Percentiles rank a stretch among this genome's conserved stretches.
Evolutionary conservation across 345 rosid genomes (phyloP).

Genomic region (Eutrema yunnanense): DNA sequence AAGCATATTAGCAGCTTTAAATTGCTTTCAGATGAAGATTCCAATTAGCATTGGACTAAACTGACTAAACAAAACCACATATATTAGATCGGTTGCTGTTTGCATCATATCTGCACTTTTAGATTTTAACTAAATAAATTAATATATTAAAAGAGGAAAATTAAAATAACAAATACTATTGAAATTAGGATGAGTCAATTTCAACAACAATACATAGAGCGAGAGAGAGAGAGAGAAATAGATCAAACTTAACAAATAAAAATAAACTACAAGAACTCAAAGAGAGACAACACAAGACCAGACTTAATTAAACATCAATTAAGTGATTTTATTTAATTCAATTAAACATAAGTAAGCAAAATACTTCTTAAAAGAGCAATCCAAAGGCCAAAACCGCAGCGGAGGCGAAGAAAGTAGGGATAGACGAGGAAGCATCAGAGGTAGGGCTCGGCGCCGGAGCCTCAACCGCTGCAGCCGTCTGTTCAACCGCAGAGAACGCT

Average conservation of each 20-base stretch:
- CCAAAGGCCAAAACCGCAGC: slow-evolving; percentile 19
- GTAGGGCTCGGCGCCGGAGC: slow-evolving; percentile 38
- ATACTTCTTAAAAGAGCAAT: slow-evolving; percentile 21
- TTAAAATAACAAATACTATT: slow-evolving; percentile 1
- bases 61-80: background rate
- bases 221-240: background rate
- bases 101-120: background rate
- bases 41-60: background rate
- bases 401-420: slow-evolving; percentile 28
- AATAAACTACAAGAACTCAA: slow-evolving; percentile 14
- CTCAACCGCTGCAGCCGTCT: slow-evolving; percentile 20
- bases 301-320: background rate
- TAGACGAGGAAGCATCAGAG: slow-evolving; percentile 24
- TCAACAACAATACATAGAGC: slow-evolving; percentile 4
- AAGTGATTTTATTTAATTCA: slow-evolving; percentile 2
- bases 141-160: background rate
- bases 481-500: slow-evolving; percentile 22
- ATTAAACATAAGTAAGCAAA: background rate
- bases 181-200: slow-evolving; percentile 20
- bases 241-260: slow-evolving; percentile 4
- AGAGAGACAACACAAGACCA: slow-evolving; percentile 1
- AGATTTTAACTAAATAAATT: background rate
- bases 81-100: background rate
- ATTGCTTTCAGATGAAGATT: slow-evolving; percentile 9
- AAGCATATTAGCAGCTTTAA: slow-evolving; percentile 21